Conservation (phyloP, 495 filamentous ascomycete genomes). For the Aspergillus sclerotioniger region DNA sequence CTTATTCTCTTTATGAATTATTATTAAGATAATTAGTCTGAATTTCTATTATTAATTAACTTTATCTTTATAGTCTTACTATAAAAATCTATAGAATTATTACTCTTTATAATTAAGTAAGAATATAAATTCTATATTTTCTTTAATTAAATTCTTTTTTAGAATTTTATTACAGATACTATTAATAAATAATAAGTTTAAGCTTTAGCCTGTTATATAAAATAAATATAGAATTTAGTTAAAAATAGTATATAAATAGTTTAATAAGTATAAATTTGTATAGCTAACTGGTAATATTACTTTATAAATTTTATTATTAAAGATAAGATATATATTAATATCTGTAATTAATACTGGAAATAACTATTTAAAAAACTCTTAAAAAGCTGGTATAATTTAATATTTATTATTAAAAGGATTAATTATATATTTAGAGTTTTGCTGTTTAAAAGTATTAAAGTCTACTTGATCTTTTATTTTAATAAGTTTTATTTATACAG, state of each 20-base stretch:
- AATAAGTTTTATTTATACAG: not conserved
- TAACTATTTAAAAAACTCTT: not conserved
- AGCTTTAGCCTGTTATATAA: not conserved
- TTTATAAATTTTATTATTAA: not conserved
- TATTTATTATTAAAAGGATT: not conserved
- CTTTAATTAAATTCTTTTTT: not conserved
- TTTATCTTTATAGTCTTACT: not conserved
- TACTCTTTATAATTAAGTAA: too few species aligned
- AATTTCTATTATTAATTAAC: conserved; percentile 1
- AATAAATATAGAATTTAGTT: not conserved
- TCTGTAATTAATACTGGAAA: not conserved
- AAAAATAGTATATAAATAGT: not conserved
- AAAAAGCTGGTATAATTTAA: not conserved
- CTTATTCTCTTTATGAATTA: not conserved
- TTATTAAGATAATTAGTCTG: not conserved
- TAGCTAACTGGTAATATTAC: not conserved
- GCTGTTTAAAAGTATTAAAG: not conserved
- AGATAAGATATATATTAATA: not conserved
- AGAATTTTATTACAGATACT: not conserved
- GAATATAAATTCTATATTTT: not conserved
- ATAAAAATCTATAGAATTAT: not conserved
- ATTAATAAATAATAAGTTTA: not conserved
- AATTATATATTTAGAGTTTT: not conserved
- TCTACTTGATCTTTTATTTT: not conserved
- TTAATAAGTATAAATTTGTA: not conserved